Evolutionary conservation across 306 rosid genomes (phyloP).

Genomic region (Neltuma alba): DNA sequence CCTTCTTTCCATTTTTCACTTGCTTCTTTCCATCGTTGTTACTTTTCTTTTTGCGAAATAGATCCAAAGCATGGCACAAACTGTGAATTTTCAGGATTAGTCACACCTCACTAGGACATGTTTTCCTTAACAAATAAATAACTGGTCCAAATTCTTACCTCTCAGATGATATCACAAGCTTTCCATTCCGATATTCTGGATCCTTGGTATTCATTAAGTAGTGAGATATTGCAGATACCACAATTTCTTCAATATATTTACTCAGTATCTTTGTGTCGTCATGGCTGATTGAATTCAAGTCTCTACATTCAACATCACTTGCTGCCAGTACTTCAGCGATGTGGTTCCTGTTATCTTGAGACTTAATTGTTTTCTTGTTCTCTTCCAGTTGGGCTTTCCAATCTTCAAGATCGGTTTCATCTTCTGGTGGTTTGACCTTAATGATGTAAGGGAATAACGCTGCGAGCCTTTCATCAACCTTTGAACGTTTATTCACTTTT

Average conservation of each 20-base stretch:
- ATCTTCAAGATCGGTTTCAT: not conserved
- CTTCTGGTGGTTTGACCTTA: not conserved
- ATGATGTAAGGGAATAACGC: not conserved
- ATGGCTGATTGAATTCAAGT: constrained; percentile 1
- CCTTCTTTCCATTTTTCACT: not conserved
- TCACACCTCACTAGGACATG: not conserved
- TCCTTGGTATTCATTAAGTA: not conserved
- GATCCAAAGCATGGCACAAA: not conserved
- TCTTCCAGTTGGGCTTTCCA: not conserved
- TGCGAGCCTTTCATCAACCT: not conserved
- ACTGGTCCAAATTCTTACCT: not conserved
- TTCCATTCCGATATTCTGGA: not conserved
- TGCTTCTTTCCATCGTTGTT: not conserved
- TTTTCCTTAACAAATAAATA: not conserved
- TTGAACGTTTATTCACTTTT: not conserved
- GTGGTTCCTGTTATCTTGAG: not conserved
- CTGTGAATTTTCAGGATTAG: not conserved
- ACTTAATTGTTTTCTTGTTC: not conserved
- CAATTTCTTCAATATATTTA: not conserved
- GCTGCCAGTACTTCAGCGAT: not conserved
- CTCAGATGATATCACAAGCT: not conserved
- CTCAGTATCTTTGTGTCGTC: not conserved
- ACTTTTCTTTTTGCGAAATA: not conserved
- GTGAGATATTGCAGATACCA: not conserved
- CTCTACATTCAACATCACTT: not conserved